phyloP scores from a whole-genome alignment of 257 asterid genomes.

The Solanum piurae region DNA sequence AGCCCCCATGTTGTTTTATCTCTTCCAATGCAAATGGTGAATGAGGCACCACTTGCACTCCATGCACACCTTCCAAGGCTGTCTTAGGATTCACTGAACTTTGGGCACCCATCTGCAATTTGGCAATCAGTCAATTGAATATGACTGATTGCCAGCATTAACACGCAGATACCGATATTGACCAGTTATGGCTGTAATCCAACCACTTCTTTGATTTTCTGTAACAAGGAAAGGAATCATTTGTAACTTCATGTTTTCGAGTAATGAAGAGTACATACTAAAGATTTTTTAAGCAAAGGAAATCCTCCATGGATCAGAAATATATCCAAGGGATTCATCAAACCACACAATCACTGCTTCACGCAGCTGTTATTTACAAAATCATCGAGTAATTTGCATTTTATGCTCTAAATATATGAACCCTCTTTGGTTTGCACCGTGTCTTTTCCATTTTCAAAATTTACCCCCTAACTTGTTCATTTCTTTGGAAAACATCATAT shows the following conservation, averaged over 20 bases:
- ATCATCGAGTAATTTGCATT: background rate
- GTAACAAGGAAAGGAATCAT: background rate
- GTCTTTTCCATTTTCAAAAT: background rate
- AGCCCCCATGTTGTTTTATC: conserved; percentile 46
- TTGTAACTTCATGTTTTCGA: background rate
- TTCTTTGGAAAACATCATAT: background rate
- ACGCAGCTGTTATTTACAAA: background rate
- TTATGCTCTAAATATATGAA: background rate
- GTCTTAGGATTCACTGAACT: conserved; percentile 31
- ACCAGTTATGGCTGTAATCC: background rate
- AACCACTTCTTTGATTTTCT: conserved; percentile 10
- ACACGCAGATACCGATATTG: conserved; percentile 10
- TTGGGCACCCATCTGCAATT: conserved; percentile 44
- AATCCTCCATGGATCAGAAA: background rate
- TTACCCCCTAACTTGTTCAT: background rate
- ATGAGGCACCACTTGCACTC: conserved; percentile 60
- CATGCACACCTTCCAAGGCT: conserved; percentile 57
- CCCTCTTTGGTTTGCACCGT: background rate
- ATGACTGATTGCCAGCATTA: conserved; percentile 67
- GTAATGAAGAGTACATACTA: background rate
- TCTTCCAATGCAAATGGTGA: conserved; percentile 59
- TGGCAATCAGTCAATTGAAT: conserved; percentile 67
- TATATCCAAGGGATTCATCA: background rate
- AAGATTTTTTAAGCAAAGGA: background rate
- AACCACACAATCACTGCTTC: background rate